Percentiles rank a stretch among this genome's conserved stretches.
These are phyloP conservation scores for Tarenaya hassleriana DNA, from an alignment of 345 rosid genomes.

Conservation along the genomic window DNA sequence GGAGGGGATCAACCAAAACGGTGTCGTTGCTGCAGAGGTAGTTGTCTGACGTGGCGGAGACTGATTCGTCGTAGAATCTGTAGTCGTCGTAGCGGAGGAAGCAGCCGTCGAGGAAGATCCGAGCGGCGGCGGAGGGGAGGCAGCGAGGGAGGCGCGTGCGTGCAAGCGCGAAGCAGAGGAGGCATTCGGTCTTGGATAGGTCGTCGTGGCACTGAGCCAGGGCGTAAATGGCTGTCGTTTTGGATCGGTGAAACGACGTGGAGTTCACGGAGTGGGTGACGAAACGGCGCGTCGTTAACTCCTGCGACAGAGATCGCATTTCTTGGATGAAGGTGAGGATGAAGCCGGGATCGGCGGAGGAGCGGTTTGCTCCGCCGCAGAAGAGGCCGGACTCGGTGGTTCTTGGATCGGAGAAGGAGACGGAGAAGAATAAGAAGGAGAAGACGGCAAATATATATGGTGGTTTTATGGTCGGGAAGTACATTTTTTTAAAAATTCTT, in stretches of 20 bases:
- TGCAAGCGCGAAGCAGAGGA: slow-evolving; percentile 29
- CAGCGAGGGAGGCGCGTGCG: slow-evolving; percentile 32
- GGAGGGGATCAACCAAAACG: slow-evolving; percentile 15
- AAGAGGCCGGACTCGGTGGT: slow-evolving; percentile 18
- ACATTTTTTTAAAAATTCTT: slow-evolving; percentile 18
- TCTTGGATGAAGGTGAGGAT: slow-evolving; percentile 24
- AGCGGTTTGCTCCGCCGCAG: slow-evolving; percentile 19
- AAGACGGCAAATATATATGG: slow-evolving; percentile 8
- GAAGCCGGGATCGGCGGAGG: slow-evolving; percentile 17
- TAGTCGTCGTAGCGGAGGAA: slow-evolving; percentile 41
- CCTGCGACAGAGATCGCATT: slow-evolving; percentile 25
- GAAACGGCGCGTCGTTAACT: slow-evolving; percentile 21
- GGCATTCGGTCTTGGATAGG: slow-evolving; percentile 31
- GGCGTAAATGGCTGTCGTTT: slow-evolving; percentile 21
- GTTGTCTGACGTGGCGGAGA: slow-evolving; percentile 19
- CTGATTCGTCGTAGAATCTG: slow-evolving; percentile 29
- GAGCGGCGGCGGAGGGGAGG: slow-evolving; percentile 38
- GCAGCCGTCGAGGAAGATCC: slow-evolving; percentile 50
- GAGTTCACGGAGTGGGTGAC: slow-evolving; percentile 20
- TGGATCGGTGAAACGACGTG: slow-evolving; percentile 5
- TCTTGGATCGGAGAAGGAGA: slow-evolving; percentile 16
- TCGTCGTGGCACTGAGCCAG: slow-evolving; percentile 43
- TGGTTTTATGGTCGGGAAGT: neutral
- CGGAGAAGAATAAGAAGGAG: neutral
- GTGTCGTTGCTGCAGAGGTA: slow-evolving; percentile 21